Evolutionary conservation across 2,329 filamentous ascomycete species (phyloP), one percentile per base, ranked within the genome.

Genomic region (Huntiella abstrusa): DNA sequence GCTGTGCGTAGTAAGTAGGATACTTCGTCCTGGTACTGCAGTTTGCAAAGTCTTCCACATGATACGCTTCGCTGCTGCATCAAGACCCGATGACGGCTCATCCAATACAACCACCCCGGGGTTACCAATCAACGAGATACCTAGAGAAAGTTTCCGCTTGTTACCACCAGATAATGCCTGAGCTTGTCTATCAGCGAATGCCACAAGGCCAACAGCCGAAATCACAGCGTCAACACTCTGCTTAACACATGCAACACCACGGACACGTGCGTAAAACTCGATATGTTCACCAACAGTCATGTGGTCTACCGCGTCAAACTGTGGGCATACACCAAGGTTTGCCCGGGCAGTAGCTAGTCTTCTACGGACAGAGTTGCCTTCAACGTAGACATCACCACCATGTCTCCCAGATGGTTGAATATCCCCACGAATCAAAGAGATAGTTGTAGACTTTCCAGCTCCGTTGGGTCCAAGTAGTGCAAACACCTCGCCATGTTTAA

Each of bases 251-350:
- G 71, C 61, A 6, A 95, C 78, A 33, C 88, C 87, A 10, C 87
- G 75, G 8, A 88, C 76, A 42, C 78, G 75, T 4, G 87, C 88
- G 58, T 95, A 96, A 64, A 95, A 94, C 43, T 71, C 66, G 2
- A 96, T 69, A 55, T 94, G 87, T 57, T 96, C 86, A 1, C 75
- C 64, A 0, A 92, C 85, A 0, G 86, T 92, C 83, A 95, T 87
- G 45, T 79, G 72, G 59, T 95, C 88, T 64, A 93, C 80, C 6
- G 87, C 87, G 56, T 86, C 81, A 53, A 82, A 80, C 59, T 86
- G 87, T 0, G 88, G 87, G 55, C 87, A 95, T 0, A 95, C 87
- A n/a, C 88, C 88, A 0, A 95, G 71, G 54, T 85, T 74, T 1
- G 73, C 68, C 43, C 87, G 74, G 3, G 86, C 87, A 2, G 72